Evolutionary conservation across 1,284 basidiomycete genomes (phyloP).

Genomic region (Malassezia vespertilionis): DNA sequence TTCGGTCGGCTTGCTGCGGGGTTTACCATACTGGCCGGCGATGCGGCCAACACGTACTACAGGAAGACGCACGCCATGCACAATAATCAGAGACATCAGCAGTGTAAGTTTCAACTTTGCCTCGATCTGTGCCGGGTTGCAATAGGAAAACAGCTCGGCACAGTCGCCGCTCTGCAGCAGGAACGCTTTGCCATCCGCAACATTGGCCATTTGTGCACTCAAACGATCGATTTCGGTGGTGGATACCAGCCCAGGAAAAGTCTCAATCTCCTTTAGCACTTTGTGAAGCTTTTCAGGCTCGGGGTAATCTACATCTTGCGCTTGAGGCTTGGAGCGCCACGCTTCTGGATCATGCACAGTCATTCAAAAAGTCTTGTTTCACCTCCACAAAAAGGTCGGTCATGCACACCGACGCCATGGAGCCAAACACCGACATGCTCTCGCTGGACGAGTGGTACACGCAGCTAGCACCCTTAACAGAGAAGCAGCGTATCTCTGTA

Average conservation of each 20-base stretch:
- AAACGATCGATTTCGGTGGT: constrained; percentile 37
- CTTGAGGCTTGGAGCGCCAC: constrained; percentile 36
- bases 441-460: constrained; percentile 16
- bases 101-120: constrained; percentile 87
- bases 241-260: constrained; percentile 43
- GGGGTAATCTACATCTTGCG: constrained; percentile 40
- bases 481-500: constrained; percentile 12
- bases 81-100: constrained; percentile 84
- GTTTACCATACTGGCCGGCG: constrained; percentile 76
- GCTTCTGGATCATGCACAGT: constrained; percentile 1
- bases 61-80: constrained; percentile 68
- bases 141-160: constrained; percentile 56
- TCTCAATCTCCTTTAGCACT: constrained; percentile 25
- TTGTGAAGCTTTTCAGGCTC: constrained; percentile 23
- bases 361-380: no score
- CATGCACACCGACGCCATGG: no score
- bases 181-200: constrained; percentile 57
- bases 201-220: constrained; percentile 31
- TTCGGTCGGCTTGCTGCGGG: constrained; percentile 75
- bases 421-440: not conserved
- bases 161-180: constrained; percentile 93
- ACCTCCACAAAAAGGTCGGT: no score
- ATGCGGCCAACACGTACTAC: constrained; percentile 40
- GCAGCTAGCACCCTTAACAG: constrained; percentile 10
- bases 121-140: constrained; percentile 77